These are phyloP conservation scores for Diplosphaera chodatii DNA, from an alignment of 139 green algal species.

Conservation along the genomic window DNA sequence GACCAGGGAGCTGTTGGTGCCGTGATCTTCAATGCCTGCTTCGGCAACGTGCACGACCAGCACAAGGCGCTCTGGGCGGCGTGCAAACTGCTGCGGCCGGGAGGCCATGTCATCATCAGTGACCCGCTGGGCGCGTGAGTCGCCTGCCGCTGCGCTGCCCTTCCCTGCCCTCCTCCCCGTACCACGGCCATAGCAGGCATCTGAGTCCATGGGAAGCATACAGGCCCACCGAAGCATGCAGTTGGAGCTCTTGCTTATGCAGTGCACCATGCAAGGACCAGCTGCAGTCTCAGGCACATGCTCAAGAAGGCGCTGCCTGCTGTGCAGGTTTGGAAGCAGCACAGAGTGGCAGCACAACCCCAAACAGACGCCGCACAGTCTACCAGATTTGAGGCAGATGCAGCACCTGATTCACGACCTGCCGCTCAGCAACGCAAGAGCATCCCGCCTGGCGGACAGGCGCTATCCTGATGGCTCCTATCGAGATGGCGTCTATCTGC, in stretches of 20 bases:
- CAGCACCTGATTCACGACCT: conserved; percentile 35
- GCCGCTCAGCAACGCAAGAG: conserved; percentile 32
- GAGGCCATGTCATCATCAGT: conserved; percentile 52
- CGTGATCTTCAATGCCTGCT: conserved; percentile 63
- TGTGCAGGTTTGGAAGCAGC: conserved; percentile 25
- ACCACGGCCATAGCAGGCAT: no score
- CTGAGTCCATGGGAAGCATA: no score
- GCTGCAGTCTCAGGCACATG: no score
- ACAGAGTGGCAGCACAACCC: conserved; percentile 11
- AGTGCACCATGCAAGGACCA: no score
- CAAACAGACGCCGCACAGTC: conserved; percentile 31
- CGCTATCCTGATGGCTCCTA: no score
- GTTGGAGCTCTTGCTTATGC: no score
- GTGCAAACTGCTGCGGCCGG: conserved; percentile 39
- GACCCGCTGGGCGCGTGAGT: conserved; percentile 51
- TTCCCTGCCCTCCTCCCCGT: no score
- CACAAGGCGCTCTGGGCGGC: conserved; percentile 39
- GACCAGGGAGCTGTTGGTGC: conserved; percentile 48
- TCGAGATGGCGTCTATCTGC: no score
- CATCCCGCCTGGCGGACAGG: no score
- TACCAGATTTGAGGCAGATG: conserved; percentile 32
- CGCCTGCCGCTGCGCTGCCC: no score
- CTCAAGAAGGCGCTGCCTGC: no score
- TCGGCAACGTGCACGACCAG: conserved; percentile 51
- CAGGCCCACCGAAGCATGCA: no score